phyloP scores from a whole-genome alignment of 2,329 filamentous ascomycete species.

The Claviceps arundinis region DNA sequence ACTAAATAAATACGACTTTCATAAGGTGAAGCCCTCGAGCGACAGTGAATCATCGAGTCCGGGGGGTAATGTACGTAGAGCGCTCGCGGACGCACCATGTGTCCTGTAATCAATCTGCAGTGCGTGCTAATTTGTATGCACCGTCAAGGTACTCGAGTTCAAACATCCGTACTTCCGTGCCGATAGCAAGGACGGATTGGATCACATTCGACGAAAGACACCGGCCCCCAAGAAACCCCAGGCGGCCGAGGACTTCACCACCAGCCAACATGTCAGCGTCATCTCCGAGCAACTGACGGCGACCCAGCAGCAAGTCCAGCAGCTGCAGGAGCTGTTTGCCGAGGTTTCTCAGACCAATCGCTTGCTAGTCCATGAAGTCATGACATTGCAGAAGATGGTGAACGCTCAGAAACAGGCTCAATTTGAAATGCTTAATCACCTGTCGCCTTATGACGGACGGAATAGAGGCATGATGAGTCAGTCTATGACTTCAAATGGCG shows the following conservation, averaged over 20 bases:
- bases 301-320: conserved; percentile 83
- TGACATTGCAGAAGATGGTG: conserved; percentile 47
- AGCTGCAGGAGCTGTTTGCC: conserved; percentile 70
- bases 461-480: conserved; percentile 22
- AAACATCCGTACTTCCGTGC: conserved; percentile 93
- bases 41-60: conserved; percentile 21
- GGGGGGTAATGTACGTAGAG: conserved; percentile 21
- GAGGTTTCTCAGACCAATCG: conserved; percentile 57
- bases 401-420: conserved; percentile 44
- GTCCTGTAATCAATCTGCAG: neutral
- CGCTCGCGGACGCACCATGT: conserved; percentile 6
- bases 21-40: conserved; percentile 64
- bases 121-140: conserved; percentile 5
- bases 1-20: conserved; percentile 95
- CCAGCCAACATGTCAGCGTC: conserved; percentile 77
- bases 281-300: conserved; percentile 80
- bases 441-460: conserved; percentile 33
- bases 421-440: conserved; percentile 42
- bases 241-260: conserved; percentile 56
- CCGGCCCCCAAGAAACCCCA: conserved; percentile 73
- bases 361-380: conserved; percentile 47
- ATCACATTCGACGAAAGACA: conserved; percentile 92
- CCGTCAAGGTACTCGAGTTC: conserved; percentile 53
- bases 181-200: conserved; percentile 89
- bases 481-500: conserved; percentile 20